Evolutionary conservation across 1,284 basidiomycete genomes (phyloP), one percentile per base, ranked within the genome.

Genomic region (Boletus semigastroideus): DNA sequence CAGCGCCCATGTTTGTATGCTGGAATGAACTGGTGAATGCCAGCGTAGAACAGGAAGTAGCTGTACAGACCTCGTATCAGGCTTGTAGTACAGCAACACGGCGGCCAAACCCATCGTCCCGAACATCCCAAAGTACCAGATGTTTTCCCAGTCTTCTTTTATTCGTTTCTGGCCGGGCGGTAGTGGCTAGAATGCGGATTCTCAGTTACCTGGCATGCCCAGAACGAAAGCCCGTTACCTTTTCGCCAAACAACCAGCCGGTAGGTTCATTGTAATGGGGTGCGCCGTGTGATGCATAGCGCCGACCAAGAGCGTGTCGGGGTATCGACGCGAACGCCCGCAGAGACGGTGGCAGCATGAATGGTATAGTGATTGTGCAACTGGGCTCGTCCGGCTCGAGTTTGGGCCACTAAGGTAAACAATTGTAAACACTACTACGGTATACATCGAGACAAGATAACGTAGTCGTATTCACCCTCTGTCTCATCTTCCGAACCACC

Each of bases 41-140:
- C 20, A 16, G 13, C 4, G n/a, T 19, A 12, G 19, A 5, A 30
- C n/a, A 38, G 31, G 46, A 41, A 28, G 43, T 10, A 33, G 36
- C 1, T 30, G n/a, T 7, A 73, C 88, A 60, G 65, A 94, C 94
- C 88, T 94, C 17, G 91, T 95, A 69, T 98, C 94, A 7, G 96
- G 95, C 77, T 97, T 97, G 80, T 95, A 98, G 73, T 92, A 90
- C 42, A 93, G 73, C 63, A 92, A 73, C 42, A 96, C 81, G 9
- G 78, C 74, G 30, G 86, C 90, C 53, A 94, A 76, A 7, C 77
- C 84, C 82, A 98, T 89, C 13, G 86, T 80, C 41, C 94, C 95
- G 66, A 91, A 94, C 86, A 98, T 92, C 28, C 94, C 93, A 62
- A 84, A 71, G 69, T 92, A 92, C 87, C 91, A 95, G 47, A 90